Percentiles rank a stretch among this genome's conserved stretches.
Conservation (phyloP, 164 flowering plant genomes). For the Berberis vulgaris region DNA sequence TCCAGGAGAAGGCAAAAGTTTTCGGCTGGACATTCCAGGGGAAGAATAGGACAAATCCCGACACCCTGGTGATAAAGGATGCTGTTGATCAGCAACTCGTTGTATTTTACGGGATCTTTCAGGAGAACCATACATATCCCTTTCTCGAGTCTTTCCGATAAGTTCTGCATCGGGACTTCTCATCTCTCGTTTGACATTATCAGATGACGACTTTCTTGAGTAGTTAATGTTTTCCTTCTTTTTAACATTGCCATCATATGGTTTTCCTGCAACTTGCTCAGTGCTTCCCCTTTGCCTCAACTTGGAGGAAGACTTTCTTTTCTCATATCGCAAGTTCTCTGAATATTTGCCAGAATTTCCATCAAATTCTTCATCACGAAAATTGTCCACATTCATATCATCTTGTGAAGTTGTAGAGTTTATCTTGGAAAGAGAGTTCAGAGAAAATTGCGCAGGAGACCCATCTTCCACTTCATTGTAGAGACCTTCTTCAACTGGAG, state of each 20-base stretch:
- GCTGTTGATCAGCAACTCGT: constrained; percentile 4
- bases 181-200: constrained; percentile 10
- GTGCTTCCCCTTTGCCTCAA: constrained; percentile 4
- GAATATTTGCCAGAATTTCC: background rate
- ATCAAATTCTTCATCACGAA: constrained; percentile 3
- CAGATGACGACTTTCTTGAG: background rate
- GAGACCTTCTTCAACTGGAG: constrained; percentile 5
- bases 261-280: constrained; percentile 1
- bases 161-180: constrained; percentile 3
- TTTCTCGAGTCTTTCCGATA: constrained; percentile 11
- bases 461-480: constrained; percentile 3
- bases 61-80: constrained; percentile 8
- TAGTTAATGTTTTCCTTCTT: constrained; percentile 4
- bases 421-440: background rate
- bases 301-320: constrained; percentile 1
- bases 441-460: constrained; percentile 2
- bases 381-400: background rate
- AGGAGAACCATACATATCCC: constrained; percentile 12
- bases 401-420: constrained; percentile 1
- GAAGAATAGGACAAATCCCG: constrained; percentile 9
- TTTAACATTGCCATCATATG: background rate
- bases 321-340: constrained; percentile 6
- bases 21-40: constrained; percentile 10
- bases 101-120: constrained; percentile 9
- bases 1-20: constrained; percentile 14